Evolutionary conservation across 208 protist genomes (phyloP).

Genomic region (Leishmania tarentolae): DNA sequence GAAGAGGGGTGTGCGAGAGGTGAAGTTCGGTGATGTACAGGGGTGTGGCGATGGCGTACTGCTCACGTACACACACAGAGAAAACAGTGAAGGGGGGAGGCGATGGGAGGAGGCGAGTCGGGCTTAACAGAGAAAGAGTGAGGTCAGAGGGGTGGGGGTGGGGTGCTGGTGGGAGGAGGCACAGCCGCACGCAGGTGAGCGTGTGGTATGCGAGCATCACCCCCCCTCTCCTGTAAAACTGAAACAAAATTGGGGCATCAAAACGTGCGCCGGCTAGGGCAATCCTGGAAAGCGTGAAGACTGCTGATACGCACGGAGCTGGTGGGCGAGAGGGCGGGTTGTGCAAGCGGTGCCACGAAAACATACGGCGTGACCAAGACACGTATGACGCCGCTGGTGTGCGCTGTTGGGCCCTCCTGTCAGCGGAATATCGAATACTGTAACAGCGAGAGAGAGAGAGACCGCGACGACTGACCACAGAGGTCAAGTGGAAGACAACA

Average conservation of each 20-base stretch:
- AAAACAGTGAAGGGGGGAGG: background rate
- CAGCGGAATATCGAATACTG: background rate
- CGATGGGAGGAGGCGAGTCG: background rate
- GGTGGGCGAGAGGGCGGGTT: background rate
- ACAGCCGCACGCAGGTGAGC: background rate
- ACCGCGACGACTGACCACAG: background rate
- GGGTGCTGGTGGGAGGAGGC: too few relatives aligned
- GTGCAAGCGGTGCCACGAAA: background rate
- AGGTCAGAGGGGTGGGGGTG: too few relatives aligned
- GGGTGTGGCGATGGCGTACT: background rate
- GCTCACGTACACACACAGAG: background rate
- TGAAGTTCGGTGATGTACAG: background rate
- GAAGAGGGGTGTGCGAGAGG: background rate
- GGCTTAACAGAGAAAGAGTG: background rate
- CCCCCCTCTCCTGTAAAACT: background rate
- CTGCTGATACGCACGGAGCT: background rate
- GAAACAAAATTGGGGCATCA: background rate
- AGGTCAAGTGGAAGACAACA: background rate
- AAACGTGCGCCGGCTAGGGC: background rate
- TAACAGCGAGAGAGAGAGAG: background rate
- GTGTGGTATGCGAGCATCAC: background rate
- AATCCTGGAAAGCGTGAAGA: background rate
- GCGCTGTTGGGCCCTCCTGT: background rate
- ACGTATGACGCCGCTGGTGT: background rate
- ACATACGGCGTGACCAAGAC: background rate